Conservation (phyloP, 179 eudicot genomes). For the Camellia oleifera region DNA sequence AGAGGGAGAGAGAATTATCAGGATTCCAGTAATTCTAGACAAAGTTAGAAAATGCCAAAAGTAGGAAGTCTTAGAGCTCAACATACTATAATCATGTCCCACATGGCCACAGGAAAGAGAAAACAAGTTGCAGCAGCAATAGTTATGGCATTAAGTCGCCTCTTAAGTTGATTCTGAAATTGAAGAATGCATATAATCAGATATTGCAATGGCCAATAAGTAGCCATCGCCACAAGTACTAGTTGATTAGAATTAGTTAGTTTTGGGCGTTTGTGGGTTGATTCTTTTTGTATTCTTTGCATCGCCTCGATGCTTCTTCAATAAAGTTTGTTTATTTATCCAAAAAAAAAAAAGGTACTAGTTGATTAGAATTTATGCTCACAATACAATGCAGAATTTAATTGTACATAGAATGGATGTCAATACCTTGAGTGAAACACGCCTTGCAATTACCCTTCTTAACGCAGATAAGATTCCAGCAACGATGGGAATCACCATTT, state of each 20-base stretch:
- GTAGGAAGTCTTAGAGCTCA: slow-evolving; percentile 10
- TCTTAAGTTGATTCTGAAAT: slow-evolving; percentile 84
- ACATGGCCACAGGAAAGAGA: slow-evolving; percentile 97
- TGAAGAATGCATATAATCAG: slow-evolving; percentile 6
- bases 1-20: not conserved
- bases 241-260: not conserved
- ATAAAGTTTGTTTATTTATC: too few relatives aligned
- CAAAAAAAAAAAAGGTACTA: not conserved
- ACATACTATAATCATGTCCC: slow-evolving; percentile 86
- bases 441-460: slow-evolving; percentile 88
- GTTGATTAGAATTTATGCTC: not conserved
- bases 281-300: too few relatives aligned
- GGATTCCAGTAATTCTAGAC: not conserved
- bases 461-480: slow-evolving; percentile 96
- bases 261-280: too few relatives aligned
- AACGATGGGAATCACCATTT: slow-evolving; percentile 67
- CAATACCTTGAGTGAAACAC: slow-evolving; percentile 87
- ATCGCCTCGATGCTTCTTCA: too few relatives aligned
- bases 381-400: slow-evolving; percentile 1
- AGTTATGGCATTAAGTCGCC: slow-evolving; percentile 86
- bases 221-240: not conserved
- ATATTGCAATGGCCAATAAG: not conserved
- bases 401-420: not conserved
- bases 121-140: slow-evolving; percentile 95
- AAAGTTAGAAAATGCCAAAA: not conserved